A percentile compares a stretch with the other conserved stretches of the same genome.
Evolutionary conservation across 2,329 filamentous ascomycete genomes (phyloP).

Genomic region (Fusarium oligoseptatum): DNA sequence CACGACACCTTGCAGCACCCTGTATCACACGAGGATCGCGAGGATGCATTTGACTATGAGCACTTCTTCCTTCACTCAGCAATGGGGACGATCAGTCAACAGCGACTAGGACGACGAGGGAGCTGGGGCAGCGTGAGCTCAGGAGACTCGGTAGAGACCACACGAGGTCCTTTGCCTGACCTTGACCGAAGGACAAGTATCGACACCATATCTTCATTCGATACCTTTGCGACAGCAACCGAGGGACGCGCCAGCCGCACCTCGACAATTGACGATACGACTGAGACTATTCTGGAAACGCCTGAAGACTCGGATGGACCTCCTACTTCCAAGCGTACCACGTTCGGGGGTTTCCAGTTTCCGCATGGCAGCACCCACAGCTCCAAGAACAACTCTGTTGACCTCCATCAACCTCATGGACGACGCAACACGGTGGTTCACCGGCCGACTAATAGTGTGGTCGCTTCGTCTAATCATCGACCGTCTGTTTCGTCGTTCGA

Average conservation of each 20-base stretch:
- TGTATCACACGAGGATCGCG: slow-evolving; percentile 89
- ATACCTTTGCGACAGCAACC: slow-evolving; percentile 69
- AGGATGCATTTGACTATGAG: slow-evolving; percentile 96
- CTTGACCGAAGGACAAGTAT: slow-evolving; percentile 59
- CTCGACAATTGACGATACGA: slow-evolving; percentile 41
- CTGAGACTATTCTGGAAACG: slow-evolving; percentile 38
- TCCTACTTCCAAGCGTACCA: slow-evolving; percentile 38
- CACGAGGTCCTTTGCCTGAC: slow-evolving; percentile 59
- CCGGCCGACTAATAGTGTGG: slow-evolving; percentile 47
- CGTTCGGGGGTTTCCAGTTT: slow-evolving; percentile 47
- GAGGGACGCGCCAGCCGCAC: slow-evolving; percentile 61
- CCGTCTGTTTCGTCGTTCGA: slow-evolving; percentile 70
- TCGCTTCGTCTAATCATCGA: slow-evolving; percentile 44
- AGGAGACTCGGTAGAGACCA: slow-evolving; percentile 72
- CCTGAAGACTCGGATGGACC: slow-evolving; percentile 40
- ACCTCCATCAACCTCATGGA: slow-evolving; percentile 33
- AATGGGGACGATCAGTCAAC: slow-evolving; percentile 79
- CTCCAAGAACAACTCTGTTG: slow-evolving; percentile 45
- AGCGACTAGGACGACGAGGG: slow-evolving; percentile 42
- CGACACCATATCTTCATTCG: slow-evolving; percentile 64
- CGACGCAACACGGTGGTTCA: slow-evolving; percentile 59
- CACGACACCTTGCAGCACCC: slow-evolving; percentile 71
- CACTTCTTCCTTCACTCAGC: slow-evolving; percentile 95
- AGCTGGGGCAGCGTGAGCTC: slow-evolving; percentile 70
- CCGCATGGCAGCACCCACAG: slow-evolving; percentile 19